These are phyloP conservation scores for Mycena maculata DNA, from an alignment of 768 basidiomycete genomes.

Conservation along the genomic window DNA sequence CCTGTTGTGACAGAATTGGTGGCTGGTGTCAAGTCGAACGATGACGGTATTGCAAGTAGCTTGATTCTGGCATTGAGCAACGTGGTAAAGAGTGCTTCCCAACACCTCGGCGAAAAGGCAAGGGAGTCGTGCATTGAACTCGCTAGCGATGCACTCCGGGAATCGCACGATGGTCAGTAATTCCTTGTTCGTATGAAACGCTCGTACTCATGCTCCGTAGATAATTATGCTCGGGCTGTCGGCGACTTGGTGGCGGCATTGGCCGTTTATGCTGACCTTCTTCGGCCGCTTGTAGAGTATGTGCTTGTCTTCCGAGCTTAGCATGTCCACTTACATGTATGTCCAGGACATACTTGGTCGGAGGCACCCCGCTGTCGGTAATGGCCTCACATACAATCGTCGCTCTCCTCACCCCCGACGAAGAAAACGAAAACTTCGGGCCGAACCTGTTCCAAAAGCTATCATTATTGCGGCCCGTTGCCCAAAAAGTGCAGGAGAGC, in stretches of 20 bases:
- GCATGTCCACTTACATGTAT: constrained; percentile 23
- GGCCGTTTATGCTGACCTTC: constrained; percentile 68
- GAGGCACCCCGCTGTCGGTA: constrained; percentile 75
- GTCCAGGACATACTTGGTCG: constrained; percentile 68
- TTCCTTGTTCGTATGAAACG: not conserved
- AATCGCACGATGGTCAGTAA: constrained; percentile 69
- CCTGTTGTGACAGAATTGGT: constrained; percentile 94
- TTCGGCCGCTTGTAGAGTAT: constrained; percentile 76
- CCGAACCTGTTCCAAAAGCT: constrained; percentile 76
- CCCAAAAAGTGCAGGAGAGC: constrained; percentile 80
- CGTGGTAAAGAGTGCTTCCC: constrained; percentile 75
- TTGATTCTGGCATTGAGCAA: constrained; percentile 81
- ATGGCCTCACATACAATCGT: constrained; percentile 71
- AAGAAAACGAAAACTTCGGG: constrained; percentile 48
- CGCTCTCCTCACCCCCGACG: constrained; percentile 63
- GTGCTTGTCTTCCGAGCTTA: constrained; percentile 40
- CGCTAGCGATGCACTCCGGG: constrained; percentile 82
- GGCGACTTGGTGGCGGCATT: constrained; percentile 73
- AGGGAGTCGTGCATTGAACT: constrained; percentile 80
- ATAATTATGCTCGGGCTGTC: constrained; percentile 75
- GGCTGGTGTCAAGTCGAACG: constrained; percentile 64
- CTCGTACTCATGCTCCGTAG: constrained; percentile 48
- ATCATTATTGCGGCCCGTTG: constrained; percentile 68
- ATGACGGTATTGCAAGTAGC: constrained; percentile 80
- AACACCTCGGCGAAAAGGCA: constrained; percentile 82